Evolutionary conservation across 768 basidiomycete genomes (phyloP).

Genomic region (Tricholoma furcatifolium): DNA sequence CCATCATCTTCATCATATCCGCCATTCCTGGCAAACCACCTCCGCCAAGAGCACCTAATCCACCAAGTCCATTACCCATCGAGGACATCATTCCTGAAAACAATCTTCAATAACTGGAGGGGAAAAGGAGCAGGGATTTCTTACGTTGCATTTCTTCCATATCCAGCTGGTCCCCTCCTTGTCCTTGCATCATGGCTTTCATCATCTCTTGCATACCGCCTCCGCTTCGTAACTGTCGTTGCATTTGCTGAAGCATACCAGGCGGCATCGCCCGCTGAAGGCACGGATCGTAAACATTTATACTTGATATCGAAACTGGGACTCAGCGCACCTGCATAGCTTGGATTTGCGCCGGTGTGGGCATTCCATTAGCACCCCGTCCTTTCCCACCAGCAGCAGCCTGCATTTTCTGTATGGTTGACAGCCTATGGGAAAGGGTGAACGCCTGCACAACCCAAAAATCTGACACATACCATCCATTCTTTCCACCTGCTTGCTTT

Average conservation of each 20-base stretch:
- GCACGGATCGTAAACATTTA: not conserved
- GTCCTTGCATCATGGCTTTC: conserved; percentile 96
- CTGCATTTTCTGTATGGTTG: conserved; percentile 93
- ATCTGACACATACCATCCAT: conserved; percentile 68
- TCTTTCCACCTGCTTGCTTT: conserved; percentile 96
- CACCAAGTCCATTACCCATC: conserved; percentile 71
- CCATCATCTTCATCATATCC: conserved; percentile 90
- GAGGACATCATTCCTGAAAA: conserved; percentile 80
- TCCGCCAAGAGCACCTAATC: conserved; percentile 56
- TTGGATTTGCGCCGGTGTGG: conserved; percentile 90
- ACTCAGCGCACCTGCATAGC: conserved; percentile 78
- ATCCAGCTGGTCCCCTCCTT: conserved; percentile 85
- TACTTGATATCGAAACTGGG: conserved; percentile 6
- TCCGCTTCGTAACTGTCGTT: conserved; percentile 72
- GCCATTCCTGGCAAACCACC: conserved; percentile 65
- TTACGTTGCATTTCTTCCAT: conserved; percentile 94
- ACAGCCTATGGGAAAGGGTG: conserved; percentile 48
- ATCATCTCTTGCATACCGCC: conserved; percentile 98
- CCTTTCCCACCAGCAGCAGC: conserved; percentile 82
- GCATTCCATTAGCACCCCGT: conserved; percentile 84
- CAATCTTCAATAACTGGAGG: not conserved
- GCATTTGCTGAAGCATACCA: conserved; percentile 94
- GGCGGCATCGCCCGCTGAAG: conserved; percentile 87
- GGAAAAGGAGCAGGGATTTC: conserved; percentile 15
- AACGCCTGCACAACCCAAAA: not conserved